phyloP scores from a whole-genome alignment of 106 monocot genomes.

The Dendrobium huoshanense region DNA sequence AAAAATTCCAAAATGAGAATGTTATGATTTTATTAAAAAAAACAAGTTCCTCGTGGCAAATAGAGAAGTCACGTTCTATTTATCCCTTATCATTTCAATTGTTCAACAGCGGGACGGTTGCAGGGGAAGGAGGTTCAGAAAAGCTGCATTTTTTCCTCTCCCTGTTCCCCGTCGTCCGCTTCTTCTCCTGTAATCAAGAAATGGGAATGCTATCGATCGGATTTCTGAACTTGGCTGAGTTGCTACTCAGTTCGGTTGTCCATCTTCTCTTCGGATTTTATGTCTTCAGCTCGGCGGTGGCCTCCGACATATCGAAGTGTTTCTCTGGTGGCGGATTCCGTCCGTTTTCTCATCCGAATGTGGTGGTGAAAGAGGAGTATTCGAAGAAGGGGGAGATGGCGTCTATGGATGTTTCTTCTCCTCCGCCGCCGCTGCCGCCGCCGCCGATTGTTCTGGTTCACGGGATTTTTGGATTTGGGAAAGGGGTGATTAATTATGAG shows the following conservation, averaged over 20 bases:
- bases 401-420: not conserved
- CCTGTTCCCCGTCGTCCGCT: not conserved
- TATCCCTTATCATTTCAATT: too few species aligned
- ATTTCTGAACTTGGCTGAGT: slow-evolving; percentile 38
- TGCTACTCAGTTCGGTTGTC: slow-evolving; percentile 51
- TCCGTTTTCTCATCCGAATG: not conserved
- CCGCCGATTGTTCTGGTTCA: slow-evolving; percentile 86
- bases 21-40: too few species aligned
- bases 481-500: slow-evolving; percentile 48
- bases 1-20: too few species aligned
- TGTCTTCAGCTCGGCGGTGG: slow-evolving; percentile 82
- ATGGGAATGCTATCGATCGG: slow-evolving; percentile 34
- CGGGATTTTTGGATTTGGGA: slow-evolving; percentile 89
- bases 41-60: too few species aligned
- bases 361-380: slow-evolving; percentile 9
- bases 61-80: too few species aligned
- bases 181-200: not conserved
- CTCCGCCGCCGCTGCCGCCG: slow-evolving; percentile 12
- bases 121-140: not conserved
- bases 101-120: not conserved
- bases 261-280: slow-evolving; percentile 75
- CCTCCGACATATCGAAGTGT: slow-evolving; percentile 62
- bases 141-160: not conserved
- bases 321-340: slow-evolving; percentile 7
- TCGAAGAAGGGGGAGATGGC: slow-evolving; percentile 9